Conservation (phyloP, 768 basidiomycete genomes). For the Piloderma croceum region DNA sequence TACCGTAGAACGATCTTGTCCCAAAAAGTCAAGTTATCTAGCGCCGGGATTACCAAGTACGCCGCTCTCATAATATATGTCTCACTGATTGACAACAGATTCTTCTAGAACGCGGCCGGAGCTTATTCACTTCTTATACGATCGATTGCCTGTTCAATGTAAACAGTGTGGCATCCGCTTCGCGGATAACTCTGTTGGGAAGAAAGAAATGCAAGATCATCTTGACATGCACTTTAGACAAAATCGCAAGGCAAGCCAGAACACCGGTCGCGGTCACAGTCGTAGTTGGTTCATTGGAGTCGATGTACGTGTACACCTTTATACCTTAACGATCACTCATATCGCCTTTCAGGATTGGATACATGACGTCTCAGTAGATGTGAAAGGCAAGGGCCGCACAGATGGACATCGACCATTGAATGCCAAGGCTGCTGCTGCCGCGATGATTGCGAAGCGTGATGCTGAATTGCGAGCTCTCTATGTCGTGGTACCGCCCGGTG, state of each 20-base stretch:
- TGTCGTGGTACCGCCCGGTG: constrained; percentile 86
- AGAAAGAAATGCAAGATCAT: constrained; percentile 77
- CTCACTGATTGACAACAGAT: neutral
- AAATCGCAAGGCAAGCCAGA: constrained; percentile 78
- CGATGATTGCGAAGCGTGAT: constrained; percentile 66
- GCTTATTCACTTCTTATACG: constrained; percentile 65
- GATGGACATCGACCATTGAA: constrained; percentile 45
- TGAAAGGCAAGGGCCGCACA: constrained; percentile 65
- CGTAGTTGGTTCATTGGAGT: constrained; percentile 83
- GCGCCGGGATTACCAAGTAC: constrained; percentile 69
- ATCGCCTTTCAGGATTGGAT: constrained; percentile 72
- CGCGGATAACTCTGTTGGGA: constrained; percentile 63
- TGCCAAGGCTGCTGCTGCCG: constrained; percentile 54
- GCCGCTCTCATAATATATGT: constrained; percentile 14
- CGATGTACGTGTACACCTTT: constrained; percentile 54
- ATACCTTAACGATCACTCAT: constrained; percentile 10
- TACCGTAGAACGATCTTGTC: constrained; percentile 60
- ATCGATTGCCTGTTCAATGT: constrained; percentile 75
- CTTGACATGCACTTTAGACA: constrained; percentile 96
- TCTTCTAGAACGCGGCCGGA: constrained; percentile 48
- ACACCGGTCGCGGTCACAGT: constrained; percentile 77
- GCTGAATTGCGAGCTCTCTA: constrained; percentile 69
- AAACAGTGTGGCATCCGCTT: constrained; percentile 92
- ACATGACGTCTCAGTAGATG: constrained; percentile 52
- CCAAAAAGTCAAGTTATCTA: constrained; percentile 56